These are phyloP conservation scores for Pichia manshurica DNA, from an alignment of 805 yeast species.

Conservation along the genomic window DNA sequence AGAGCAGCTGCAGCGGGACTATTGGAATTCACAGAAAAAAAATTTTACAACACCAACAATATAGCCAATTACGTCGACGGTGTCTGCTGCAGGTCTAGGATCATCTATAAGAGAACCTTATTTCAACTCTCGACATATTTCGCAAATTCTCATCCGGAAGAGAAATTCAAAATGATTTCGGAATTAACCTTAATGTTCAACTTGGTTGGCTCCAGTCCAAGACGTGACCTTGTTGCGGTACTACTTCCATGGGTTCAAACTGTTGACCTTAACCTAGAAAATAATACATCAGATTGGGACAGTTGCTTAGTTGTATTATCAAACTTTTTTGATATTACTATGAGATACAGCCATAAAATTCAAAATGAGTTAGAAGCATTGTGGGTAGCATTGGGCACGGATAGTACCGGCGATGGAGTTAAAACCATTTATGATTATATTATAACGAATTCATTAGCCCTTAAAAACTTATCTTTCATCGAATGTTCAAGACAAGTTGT, in stretches of 20 bases:
- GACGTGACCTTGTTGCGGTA: constrained; percentile 75
- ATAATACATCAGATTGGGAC: constrained; percentile 27
- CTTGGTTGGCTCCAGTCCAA: constrained; percentile 49
- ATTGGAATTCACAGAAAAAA: constrained; percentile 59
- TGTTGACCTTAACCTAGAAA: constrained; percentile 48
- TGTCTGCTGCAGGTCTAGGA: constrained; percentile 67
- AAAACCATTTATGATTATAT: constrained; percentile 68
- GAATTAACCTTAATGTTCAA: constrained; percentile 66
- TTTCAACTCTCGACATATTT: constrained; percentile 71
- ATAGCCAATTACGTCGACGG: constrained; percentile 60
- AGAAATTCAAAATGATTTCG: constrained; percentile 58
- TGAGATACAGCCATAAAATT: constrained; percentile 64
- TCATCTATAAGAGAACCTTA: constrained; percentile 82
- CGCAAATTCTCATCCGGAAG: constrained; percentile 56
- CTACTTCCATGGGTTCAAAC: constrained; percentile 91
- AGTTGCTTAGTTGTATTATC: constrained; percentile 62
- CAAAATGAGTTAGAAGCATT: constrained; percentile 88
- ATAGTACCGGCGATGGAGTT: constrained; percentile 56
- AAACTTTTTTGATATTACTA: constrained; percentile 79
- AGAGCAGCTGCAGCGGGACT: constrained; percentile 69
- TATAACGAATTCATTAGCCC: constrained; percentile 58
- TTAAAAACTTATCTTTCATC: constrained; percentile 68
- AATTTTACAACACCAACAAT: constrained; percentile 47
- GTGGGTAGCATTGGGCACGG: constrained; percentile 91
- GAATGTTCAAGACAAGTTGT: constrained; percentile 76